These are phyloP conservation scores for Coix lacrymajobi DNA, from an alignment of 176 grass and related monocot species.

Conservation along the genomic window DNA sequence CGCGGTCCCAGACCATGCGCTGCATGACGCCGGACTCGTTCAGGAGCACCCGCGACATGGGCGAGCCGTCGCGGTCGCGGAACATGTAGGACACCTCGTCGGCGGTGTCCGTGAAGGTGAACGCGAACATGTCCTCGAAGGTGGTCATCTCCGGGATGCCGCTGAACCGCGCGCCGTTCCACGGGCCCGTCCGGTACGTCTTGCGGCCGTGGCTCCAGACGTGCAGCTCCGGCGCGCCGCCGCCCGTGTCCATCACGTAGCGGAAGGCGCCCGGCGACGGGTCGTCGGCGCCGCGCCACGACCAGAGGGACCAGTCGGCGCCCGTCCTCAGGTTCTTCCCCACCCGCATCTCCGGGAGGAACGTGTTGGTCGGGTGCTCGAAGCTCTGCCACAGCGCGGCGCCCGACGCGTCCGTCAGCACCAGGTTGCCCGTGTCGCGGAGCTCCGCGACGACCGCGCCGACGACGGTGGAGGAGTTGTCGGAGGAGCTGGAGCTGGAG, in stretches of 20 bases:
- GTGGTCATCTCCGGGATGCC: conserved; percentile 50
- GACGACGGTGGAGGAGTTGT: background rate
- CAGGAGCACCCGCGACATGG: conserved; percentile 35
- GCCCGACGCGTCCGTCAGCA: conserved; percentile 14
- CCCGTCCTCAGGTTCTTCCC: conserved; percentile 23
- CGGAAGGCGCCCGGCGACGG: conserved; percentile 32
- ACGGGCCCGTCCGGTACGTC: conserved; percentile 42
- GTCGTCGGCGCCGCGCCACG: conserved; percentile 44
- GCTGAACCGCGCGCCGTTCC: conserved; percentile 49
- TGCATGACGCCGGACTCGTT: conserved; percentile 35
- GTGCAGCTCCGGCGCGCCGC: conserved; percentile 48
- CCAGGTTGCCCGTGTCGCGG: conserved; percentile 49
- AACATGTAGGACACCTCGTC: conserved; percentile 38
- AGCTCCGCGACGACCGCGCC: conserved; percentile 23
- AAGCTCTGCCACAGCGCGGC: conserved; percentile 54
- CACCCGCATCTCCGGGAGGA: conserved; percentile 28
- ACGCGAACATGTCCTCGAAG: conserved; percentile 33
- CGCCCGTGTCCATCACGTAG: conserved; percentile 40
- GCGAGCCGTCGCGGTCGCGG: conserved; percentile 2
- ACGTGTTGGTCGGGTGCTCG: conserved; percentile 55
- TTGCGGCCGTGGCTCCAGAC: background rate
- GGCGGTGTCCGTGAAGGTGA: conserved; percentile 22
- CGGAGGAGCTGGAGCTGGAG: conserved; percentile 5
- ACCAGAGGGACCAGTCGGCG: conserved; percentile 29
- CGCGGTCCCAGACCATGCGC: conserved; percentile 39